Evolutionary conservation across 805 yeast species (phyloP).

Genomic region (Nakazawaea populi): DNA sequence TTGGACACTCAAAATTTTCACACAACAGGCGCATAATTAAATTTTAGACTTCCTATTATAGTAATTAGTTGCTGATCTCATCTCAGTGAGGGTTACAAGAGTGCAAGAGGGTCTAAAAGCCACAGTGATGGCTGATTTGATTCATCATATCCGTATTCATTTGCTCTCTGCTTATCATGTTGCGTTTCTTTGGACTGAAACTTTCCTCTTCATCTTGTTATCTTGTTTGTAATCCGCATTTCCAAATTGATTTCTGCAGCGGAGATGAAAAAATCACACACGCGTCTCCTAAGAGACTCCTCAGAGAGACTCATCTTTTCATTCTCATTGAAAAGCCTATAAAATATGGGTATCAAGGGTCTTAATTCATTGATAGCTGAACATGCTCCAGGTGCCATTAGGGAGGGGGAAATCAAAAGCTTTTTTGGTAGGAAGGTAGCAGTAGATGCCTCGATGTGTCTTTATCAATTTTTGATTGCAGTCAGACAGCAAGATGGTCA

Average conservation of each 20-base stretch:
- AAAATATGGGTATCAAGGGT: conserved; percentile 46
- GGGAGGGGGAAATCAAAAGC: conserved; percentile 73
- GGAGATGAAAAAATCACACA: not conserved
- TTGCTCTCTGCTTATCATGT: too few relatives aligned
- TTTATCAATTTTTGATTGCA: conserved; percentile 92
- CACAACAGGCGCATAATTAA: not conserved
- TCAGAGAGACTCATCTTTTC: not conserved
- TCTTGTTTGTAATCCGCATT: too few relatives aligned
- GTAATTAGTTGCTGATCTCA: not conserved
- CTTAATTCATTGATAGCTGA: conserved; percentile 82
- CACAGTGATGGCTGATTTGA: too few relatives aligned
- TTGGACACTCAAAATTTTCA: not conserved
- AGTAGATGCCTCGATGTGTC: conserved; percentile 93
- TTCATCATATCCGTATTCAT: too few relatives aligned
- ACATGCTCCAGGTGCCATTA: conserved; percentile 80
- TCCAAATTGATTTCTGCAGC: too few relatives aligned
- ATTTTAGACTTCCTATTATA: not conserved
- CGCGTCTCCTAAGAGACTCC: not conserved
- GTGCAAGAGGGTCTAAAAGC: too few relatives aligned
- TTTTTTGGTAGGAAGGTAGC: conserved; percentile 96
- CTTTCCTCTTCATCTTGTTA: too few relatives aligned
- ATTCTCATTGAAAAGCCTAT: not conserved
- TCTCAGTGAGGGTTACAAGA: too few relatives aligned
- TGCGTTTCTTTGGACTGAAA: too few relatives aligned
- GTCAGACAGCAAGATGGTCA: conserved; percentile 97